Conservation (phyloP, 345 rosid species). For the Rhizophora apiculata region DNA sequence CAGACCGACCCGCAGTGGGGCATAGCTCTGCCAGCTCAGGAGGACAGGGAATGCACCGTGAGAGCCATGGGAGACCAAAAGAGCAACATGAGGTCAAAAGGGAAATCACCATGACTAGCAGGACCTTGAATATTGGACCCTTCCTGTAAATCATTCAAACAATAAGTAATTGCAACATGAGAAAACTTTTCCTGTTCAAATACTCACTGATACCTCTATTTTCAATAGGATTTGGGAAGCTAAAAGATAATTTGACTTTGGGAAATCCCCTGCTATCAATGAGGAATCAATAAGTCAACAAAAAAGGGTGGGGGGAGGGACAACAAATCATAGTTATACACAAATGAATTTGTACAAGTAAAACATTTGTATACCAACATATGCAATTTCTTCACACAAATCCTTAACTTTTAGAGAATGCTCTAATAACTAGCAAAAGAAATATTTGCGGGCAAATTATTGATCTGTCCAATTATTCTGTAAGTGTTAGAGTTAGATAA, state of each 20-base stretch:
- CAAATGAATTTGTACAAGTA: too few relatives aligned
- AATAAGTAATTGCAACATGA: slow-evolving; percentile 4
- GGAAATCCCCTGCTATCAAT: too few relatives aligned
- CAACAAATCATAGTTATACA: too few relatives aligned
- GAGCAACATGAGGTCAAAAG: slow-evolving; percentile 78
- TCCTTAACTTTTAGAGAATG: too few relatives aligned
- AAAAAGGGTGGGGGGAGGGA: too few relatives aligned
- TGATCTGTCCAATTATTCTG: too few relatives aligned
- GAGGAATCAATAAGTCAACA: too few relatives aligned
- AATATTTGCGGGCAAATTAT: too few relatives aligned
- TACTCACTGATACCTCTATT: not conserved
- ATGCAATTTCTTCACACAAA: too few relatives aligned
- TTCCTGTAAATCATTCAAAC: slow-evolving; percentile 50
- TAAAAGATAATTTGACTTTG: not conserved
- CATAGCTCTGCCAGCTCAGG: slow-evolving; percentile 47
- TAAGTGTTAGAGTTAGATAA: not conserved
- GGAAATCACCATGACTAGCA: slow-evolving; percentile 64
- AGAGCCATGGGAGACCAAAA: slow-evolving; percentile 83
- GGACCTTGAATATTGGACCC: slow-evolving; percentile 65
- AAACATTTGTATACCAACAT: too few relatives aligned
- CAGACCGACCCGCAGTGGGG: slow-evolving; percentile 66
- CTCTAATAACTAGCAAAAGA: too few relatives aligned
- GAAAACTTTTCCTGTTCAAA: not conserved
- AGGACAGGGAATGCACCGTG: slow-evolving; percentile 73
- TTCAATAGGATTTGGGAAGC: not conserved